Conservation (phyloP, 345 rosid species). For the Turnera subulata region DNA sequence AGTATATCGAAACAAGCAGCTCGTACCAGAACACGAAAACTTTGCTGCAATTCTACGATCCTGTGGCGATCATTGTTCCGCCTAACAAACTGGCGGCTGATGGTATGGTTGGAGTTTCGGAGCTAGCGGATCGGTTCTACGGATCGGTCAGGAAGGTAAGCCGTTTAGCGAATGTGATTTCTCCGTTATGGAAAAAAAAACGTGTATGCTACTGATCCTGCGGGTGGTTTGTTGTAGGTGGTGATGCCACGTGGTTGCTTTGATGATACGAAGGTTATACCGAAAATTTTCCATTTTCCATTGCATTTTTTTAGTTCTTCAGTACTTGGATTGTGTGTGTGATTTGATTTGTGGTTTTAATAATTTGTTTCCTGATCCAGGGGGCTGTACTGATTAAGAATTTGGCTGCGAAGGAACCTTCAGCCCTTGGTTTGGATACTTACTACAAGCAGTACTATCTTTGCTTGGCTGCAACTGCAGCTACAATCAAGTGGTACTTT, state of each 20-base stretch:
- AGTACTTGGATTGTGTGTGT: constrained; percentile 13
- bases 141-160: constrained; percentile 74
- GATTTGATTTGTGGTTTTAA: constrained; percentile 5
- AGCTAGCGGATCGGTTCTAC: constrained; percentile 64
- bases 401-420: constrained; percentile 83
- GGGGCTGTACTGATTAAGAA: constrained; percentile 79
- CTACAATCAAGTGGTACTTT: constrained; percentile 77
- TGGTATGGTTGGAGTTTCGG: constrained; percentile 89
- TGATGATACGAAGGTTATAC: constrained; percentile 88
- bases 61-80: constrained; percentile 71
- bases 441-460: constrained; percentile 97
- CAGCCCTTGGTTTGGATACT: constrained; percentile 83
- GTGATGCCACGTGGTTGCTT: constrained; percentile 87
- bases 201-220: not conserved
- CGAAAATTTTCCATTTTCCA: constrained; percentile 10
- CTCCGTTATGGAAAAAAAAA: no score
- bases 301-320: constrained; percentile 9
- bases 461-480: constrained; percentile 89
- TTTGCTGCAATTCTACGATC: constrained; percentile 78
- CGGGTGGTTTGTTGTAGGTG: constrained; percentile 42
- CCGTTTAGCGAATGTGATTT: not conserved
- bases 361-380: constrained; percentile 31
- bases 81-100: constrained; percentile 82
- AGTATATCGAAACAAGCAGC: constrained; percentile 92
- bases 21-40: constrained; percentile 90